phyloP scores from a whole-genome alignment of 2,329 filamentous ascomycete species.

The Allantophomopsis cytisporea region DNA sequence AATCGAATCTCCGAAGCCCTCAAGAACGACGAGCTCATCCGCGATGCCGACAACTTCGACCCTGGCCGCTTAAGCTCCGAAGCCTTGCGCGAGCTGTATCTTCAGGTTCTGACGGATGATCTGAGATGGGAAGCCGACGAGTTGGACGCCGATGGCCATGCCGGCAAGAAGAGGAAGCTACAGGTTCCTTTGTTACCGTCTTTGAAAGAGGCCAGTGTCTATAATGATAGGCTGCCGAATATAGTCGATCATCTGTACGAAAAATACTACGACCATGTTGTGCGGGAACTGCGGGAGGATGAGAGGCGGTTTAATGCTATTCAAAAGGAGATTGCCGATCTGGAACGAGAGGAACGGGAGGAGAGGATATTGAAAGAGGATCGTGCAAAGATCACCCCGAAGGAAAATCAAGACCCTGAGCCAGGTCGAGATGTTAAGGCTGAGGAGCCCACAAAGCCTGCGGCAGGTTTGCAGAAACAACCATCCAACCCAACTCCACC shows the following conservation, averaged over 20 bases:
- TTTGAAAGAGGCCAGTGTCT: constrained; percentile 48
- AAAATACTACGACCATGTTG: constrained; percentile 55
- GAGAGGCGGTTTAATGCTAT: constrained; percentile 54
- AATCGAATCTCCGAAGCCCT: constrained; percentile 60
- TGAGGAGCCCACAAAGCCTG: too few relatives aligned
- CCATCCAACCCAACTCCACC: neutral
- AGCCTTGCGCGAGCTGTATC: constrained; percentile 66
- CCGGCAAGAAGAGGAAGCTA: constrained; percentile 63
- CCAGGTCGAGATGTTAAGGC: constrained; percentile 1
- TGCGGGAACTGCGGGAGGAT: constrained; percentile 60
- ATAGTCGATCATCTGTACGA: constrained; percentile 64
- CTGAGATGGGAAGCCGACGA: constrained; percentile 33
- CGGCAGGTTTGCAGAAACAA: neutral
- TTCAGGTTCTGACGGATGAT: constrained; percentile 65
- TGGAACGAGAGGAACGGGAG: constrained; percentile 48
- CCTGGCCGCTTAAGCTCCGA: constrained; percentile 61
- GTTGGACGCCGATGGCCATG: constrained; percentile 27
- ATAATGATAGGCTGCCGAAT: constrained; percentile 53
- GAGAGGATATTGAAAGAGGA: constrained; percentile 19
- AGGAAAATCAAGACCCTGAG: constrained; percentile 1
- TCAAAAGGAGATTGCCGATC: constrained; percentile 51
- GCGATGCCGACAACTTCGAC: constrained; percentile 59
- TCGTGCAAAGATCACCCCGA: constrained; percentile 4
- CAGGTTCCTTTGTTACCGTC: constrained; percentile 49
- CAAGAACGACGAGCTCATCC: constrained; percentile 59